Evolutionary conservation across 2,329 filamentous ascomycete genomes (phyloP), one percentile per base, ranked within the genome.

Genomic region (Setomelanomma holmii): DNA sequence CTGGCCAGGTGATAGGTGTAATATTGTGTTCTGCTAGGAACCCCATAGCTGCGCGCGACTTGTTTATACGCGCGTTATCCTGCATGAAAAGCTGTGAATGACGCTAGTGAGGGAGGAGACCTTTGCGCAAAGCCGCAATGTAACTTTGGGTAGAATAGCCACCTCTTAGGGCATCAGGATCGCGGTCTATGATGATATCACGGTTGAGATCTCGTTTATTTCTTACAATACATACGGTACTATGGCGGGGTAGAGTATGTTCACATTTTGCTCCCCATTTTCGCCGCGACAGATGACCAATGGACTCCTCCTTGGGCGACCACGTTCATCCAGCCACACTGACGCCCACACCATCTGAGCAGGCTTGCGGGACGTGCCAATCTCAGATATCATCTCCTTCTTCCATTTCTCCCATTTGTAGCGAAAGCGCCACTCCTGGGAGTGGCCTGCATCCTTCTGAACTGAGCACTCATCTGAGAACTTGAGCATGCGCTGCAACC

Each of bases 291-390:
- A n/a, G 21, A 59, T 52, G 22, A 55, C 35, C 2, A 59, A 34
- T 23, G 27, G 4, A 22, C 44, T 41, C 38, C 40, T 48, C 34
- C 22, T 34, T 16, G 39, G 20, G 27, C 24, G 23, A 16, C 55
- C 42, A 27, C 46, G 36, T 49, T 44, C 34, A 54, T 45, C 42
- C 4, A 49, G 12, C 49, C 45, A 60, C 19, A 67, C 53, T 10
- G 47, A 41, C 11, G 22, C 61, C 61, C 45, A 66, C 14, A 64
- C 53, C 45, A 67, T 65, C 24, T 63, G 30, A 4, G 23, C 30
- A 11, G 54, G 45, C 24, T 48, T 45, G 24, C 12, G 11, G 14
- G 0, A 5, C n/a, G 46, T 62, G 52, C 1, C 44, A 22, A 41
- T 49, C n/a, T 55, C 24, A 12, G 47, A 40, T 23, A 67, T 51